Evolutionary conservation across 2,329 filamentous ascomycete species (phyloP), one percentile per base, ranked within the genome.

Genomic region (Paecilomyces fulvus): DNA sequence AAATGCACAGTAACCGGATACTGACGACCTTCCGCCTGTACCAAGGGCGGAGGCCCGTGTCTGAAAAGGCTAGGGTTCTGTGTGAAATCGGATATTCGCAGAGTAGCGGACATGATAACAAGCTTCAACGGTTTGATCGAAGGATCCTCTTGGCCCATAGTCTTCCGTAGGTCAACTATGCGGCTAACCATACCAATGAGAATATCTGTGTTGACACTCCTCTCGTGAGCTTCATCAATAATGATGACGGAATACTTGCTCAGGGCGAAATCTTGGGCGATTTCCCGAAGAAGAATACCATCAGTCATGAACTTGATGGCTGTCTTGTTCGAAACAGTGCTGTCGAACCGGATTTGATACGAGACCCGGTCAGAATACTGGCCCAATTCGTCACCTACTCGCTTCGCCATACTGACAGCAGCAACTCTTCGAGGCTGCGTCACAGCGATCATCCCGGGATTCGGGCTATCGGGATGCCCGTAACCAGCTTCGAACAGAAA

Each of bases 251-350:
- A 96, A 72, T 99, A 99, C 64, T 95, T 95, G 52, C 82, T 84
- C 49, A 99, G 75, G 0, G 90, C 81, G 66, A 97, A 90, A 68
- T 99, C 94, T 61, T 94, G 86, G 0, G 89, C 86, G 55, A 96
- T 87, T 72, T 99, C 94, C 56, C 94, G 86, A 9, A 99, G 81
- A 58, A 99, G 78, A 28, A 99, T 91, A 80, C 94, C 94, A 72
- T 99, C 94, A 0, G 94, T 99, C 92, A 99, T 96, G 75, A 97
- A 99, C 71, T 99, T 99, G 70, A 99, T 84, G 5, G 90, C 88
- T 0, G 94, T 99, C 54, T 90, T 87, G 28, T 85, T 79, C 52
- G 85, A 84, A 1, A 88, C 85, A 0, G 86, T 92, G 52, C 88
- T 90, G 68, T 99, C 94, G 62, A 97, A 99, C 23, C 95, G 88